Base-by-base conservation (phyloP, 192 early-diverging fungal genomes). In the Backusella parvicylindrica region DNA sequence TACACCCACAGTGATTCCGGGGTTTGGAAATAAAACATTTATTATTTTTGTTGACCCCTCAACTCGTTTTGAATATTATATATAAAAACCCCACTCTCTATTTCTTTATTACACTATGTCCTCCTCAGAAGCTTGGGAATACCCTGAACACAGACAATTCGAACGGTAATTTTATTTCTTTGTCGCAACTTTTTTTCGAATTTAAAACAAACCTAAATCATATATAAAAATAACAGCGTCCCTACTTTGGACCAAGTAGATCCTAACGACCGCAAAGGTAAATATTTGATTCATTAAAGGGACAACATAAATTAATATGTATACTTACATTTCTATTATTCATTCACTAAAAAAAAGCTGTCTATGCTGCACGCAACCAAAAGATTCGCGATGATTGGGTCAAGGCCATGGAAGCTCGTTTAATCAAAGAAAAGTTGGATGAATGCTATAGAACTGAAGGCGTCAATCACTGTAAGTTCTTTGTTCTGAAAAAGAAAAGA, bases 361-460 rank as follows among this genome's bases (percentile, higher is more conserved):
- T 92, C 31, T 75, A 90, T 64, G 90, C 89, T 72, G 88, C 91
- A 78, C 89, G 91, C 31, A 93, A 94, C 77, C 92, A 88, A 64
- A 87, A 91, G 79, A 87, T 94, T 84, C 91, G 92, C 49, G 95
- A 96, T 79, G 88, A 96, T 76, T 94, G 96, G 92, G 92, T 99
- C n/a, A 92, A 93, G 71, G 89, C 87, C 35, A 92, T 96, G 90
- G 95, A 97, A 85, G 87, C 94, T 68, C 88, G 91, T 70, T 89
- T 95, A 68, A 81, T 96, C 21, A 86, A 92, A 72, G 88, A 97
- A 70, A 93, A 95, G 86, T 86, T 97, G 68, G 87, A 89, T 74
- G 94, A 95, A 91, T 99, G 97, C 88, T 94, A 96, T 83, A 85
- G 89, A 35, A 90, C 92, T 53, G 95, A 99, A 84, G 93, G 95